A percentile compares a stretch with the other conserved stretches of the same genome.
Evolutionary conservation across 2,329 filamentous ascomycete species (phyloP).

Genomic region (Helotiales sp.): DNA sequence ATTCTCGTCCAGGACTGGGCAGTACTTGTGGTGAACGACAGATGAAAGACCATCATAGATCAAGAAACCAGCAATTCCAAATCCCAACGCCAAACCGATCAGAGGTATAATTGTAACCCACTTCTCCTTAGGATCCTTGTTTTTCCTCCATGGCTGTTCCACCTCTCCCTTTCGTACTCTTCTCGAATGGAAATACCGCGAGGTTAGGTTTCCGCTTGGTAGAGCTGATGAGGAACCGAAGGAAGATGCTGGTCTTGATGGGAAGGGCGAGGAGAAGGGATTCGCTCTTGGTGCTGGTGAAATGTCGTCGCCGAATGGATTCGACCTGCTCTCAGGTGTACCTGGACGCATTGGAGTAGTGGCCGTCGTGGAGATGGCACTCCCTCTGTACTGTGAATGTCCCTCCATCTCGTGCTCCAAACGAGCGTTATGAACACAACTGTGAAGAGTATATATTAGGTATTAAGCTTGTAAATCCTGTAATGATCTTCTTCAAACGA

Average conservation of each 20-base stretch:
- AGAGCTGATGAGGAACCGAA: constrained; percentile 43
- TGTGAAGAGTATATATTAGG: constrained; percentile 15
- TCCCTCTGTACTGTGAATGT: constrained; percentile 22
- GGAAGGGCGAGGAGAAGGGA: constrained; percentile 39
- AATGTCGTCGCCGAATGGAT: constrained; percentile 33
- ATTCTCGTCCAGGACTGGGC: constrained; percentile 50
- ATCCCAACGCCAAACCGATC: constrained; percentile 67
- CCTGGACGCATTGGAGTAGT: constrained; percentile 38
- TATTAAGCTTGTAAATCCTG: constrained; percentile 11
- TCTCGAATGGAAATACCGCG: constrained; percentile 35
- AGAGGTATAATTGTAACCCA: constrained; percentile 82
- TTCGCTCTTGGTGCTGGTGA: constrained; percentile 28
- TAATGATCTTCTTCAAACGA: constrained; percentile 14
- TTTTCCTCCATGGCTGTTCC: constrained; percentile 76
- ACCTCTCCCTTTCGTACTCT: constrained; percentile 70
- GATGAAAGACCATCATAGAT: constrained; percentile 73
- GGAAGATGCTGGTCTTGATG: constrained; percentile 43
- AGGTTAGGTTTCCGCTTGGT: constrained; percentile 21
- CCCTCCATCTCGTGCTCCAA: constrained; percentile 16
- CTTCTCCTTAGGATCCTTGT: constrained; percentile 75
- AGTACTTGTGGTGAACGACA: constrained; percentile 69
- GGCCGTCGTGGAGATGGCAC: constrained; percentile 29
- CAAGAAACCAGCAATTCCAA: constrained; percentile 67
- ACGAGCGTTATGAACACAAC: constrained; percentile 7
- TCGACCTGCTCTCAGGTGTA: constrained; percentile 38